Base-by-base conservation (phyloP, 306 rosid genomes). In the Cicer judaicum region DNA sequence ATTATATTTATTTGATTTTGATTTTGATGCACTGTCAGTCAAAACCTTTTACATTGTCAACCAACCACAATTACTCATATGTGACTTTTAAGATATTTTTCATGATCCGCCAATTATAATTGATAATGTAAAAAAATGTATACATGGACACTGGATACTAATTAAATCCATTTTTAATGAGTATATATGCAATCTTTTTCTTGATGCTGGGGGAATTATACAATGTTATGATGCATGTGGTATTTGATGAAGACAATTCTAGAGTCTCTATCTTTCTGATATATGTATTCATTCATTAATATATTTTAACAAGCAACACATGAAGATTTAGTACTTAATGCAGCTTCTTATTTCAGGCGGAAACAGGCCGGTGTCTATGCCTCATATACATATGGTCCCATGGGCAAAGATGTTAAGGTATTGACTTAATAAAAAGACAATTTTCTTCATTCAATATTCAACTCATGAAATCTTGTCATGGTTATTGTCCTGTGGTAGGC, bases 361-460 rank as follows among this genome's bases (percentile, higher is more conserved):
- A 85, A 85, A 78, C 97, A 92, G 75, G 87, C 79, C 4, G 97
- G 97, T 68, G 90, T 92, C 3, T 88, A 92, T 81, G 82, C 90
- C 61, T 88, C 97, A 0, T 89, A 92, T 75, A 88, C 78, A 12
- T 87, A 88, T 68, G 96, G 97, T 65, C 93, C 97, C 39, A 54
- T 48, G 24, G 90, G 88, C 71, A 86, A 78, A 86, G 89, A 89
- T 64, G 67, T 90, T 76, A 87, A 89, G 92, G 97, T 91, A 87
- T 81, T 61, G 60, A 69, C 56, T 5, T 0, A 76, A 63, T 49
- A 8, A 60, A 61, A 74, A 34, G 13, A 34, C 24, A 9, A 41
- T 53, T 9, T 71, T 12, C 14, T 68, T 40, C 64, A 72, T 60
- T 61, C 18, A 47, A 42, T 67, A 10, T 44, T 39, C 0, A 34